These are phyloP conservation scores for Rhipidocladum racemiflorum DNA, from an alignment of 176 grass and related monocot genomes.

Conservation along the genomic window DNA sequence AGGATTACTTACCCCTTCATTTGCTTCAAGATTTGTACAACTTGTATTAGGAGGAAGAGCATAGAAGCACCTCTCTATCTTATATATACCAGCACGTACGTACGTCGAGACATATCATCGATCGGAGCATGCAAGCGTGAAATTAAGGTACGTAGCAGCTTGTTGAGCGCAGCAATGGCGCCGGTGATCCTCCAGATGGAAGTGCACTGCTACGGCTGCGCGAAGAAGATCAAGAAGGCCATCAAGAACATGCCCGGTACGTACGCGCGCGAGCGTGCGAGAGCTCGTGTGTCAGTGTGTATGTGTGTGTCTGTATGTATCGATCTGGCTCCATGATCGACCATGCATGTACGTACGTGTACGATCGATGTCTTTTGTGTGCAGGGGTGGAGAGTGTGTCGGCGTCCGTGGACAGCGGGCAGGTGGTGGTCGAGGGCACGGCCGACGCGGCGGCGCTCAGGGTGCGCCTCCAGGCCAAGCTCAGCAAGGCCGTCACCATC, in stretches of 20 bases:
- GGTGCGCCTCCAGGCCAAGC: conserved; percentile 22
- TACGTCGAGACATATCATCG: too few relatives aligned
- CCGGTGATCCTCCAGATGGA: conserved; percentile 37
- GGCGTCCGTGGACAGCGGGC: not conserved
- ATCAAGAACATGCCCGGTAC: conserved; percentile 5
- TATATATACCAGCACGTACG: not conserved
- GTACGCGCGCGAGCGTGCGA: too few relatives aligned
- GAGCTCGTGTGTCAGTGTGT: too few relatives aligned
- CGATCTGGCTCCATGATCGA: not conserved
- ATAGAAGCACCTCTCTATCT: too few relatives aligned
- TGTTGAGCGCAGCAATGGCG: conserved; percentile 3
- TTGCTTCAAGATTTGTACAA: too few relatives aligned
- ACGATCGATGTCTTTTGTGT: not conserved
- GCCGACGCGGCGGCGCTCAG: conserved; percentile 27
- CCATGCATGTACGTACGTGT: not conserved
- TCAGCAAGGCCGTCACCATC: conserved; percentile 17
- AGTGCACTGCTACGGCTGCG: conserved; percentile 44
- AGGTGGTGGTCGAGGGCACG: conserved; percentile 25
- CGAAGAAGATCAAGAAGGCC: conserved; percentile 32
- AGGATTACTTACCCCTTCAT: too few relatives aligned
- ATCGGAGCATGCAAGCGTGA: not conserved
- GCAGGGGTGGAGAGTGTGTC: conserved; percentile 25
- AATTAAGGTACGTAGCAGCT: too few relatives aligned
- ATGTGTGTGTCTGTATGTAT: too few relatives aligned
- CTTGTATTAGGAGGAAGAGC: too few relatives aligned